Evolutionary conservation across 2,329 filamentous ascomycete species (phyloP).

Genomic region (Pseudocercospora vitis): DNA sequence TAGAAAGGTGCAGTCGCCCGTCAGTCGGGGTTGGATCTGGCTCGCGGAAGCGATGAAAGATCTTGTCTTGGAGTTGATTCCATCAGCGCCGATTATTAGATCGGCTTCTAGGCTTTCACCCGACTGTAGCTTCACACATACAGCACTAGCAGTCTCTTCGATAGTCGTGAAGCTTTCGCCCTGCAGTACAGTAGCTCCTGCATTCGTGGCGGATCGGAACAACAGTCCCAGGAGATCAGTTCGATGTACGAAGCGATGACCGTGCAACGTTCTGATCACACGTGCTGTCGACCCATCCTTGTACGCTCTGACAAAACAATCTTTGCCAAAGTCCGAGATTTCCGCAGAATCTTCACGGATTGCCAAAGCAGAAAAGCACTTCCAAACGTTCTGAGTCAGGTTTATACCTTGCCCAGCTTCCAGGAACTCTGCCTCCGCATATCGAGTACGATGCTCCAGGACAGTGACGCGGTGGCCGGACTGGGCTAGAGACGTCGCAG

Average conservation of each 20-base stretch:
- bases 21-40: conserved; percentile 4
- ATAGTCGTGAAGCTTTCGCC: conserved; percentile 10
- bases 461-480: conserved; percentile 38
- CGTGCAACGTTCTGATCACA: conserved; percentile 8
- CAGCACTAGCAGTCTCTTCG: neutral
- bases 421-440: neutral
- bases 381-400: conserved; percentile 11
- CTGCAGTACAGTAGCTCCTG: conserved; percentile 9
- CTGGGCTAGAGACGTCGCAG: conserved; percentile 39
- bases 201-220: conserved; percentile 8
- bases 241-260: conserved; percentile 15
- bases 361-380: conserved; percentile 5
- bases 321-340: conserved; percentile 9
- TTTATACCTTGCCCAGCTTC: conserved; percentile 15
- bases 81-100: conserved; percentile 15
- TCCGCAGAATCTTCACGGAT: conserved; percentile 9
- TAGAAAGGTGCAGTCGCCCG: conserved; percentile 15
- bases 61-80: conserved; percentile 12
- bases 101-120: conserved; percentile 7
- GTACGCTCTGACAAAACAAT: neutral
- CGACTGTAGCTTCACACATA: conserved; percentile 7
- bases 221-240: conserved; percentile 10
- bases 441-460: conserved; percentile 33
- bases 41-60: neutral
- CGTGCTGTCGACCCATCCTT: conserved; percentile 12